These are phyloP conservation scores for Onygenales sp. DNA, from an alignment of 2,329 filamentous ascomycete genomes.

Conservation along the genomic window DNA sequence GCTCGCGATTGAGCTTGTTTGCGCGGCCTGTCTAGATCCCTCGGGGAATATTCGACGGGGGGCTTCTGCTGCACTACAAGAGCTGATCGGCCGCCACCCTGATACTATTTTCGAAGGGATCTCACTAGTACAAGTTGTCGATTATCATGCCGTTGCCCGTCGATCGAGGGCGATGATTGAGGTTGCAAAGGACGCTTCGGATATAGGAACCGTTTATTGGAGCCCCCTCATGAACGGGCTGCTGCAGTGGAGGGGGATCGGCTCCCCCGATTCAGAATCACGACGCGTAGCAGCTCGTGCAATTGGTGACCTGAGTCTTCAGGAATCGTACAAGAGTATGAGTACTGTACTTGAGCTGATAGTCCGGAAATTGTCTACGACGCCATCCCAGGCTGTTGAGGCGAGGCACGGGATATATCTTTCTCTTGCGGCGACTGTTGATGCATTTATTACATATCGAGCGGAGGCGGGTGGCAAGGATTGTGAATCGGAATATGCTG, in stretches of 20 bases:
- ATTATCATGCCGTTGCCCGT: slow-evolving; percentile 89
- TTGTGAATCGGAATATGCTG: slow-evolving; percentile 12
- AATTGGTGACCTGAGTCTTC: slow-evolving; percentile 45
- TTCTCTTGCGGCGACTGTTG: slow-evolving; percentile 29
- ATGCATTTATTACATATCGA: slow-evolving; percentile 20
- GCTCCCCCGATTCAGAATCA: slow-evolving; percentile 64
- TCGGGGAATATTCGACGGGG: slow-evolving; percentile 89
- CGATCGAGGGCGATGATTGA: slow-evolving; percentile 70
- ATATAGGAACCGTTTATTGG: slow-evolving; percentile 57
- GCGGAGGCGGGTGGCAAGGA: slow-evolving; percentile 12
- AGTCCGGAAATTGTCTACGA: slow-evolving; percentile 24
- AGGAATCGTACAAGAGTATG: slow-evolving; percentile 23
- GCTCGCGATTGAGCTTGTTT: slow-evolving; percentile 70
- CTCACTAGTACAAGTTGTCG: slow-evolving; percentile 73
- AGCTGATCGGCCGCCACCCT: slow-evolving; percentile 86
- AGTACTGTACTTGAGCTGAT: slow-evolving; percentile 23
- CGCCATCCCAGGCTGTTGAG: slow-evolving; percentile 31
- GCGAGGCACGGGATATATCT: slow-evolving; percentile 36
- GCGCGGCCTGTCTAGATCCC: slow-evolving; percentile 75
- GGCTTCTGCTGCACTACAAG: slow-evolving; percentile 85
- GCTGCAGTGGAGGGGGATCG: slow-evolving; percentile 79
- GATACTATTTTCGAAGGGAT: slow-evolving; percentile 77
- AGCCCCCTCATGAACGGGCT: slow-evolving; percentile 60
- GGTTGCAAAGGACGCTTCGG: slow-evolving; percentile 60
- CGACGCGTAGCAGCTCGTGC: slow-evolving; percentile 62